Evolutionary conservation across 306 rosid genomes (phyloP), one percentile per base, ranked within the genome.

Genomic region (Prosopis cineraria): DNA sequence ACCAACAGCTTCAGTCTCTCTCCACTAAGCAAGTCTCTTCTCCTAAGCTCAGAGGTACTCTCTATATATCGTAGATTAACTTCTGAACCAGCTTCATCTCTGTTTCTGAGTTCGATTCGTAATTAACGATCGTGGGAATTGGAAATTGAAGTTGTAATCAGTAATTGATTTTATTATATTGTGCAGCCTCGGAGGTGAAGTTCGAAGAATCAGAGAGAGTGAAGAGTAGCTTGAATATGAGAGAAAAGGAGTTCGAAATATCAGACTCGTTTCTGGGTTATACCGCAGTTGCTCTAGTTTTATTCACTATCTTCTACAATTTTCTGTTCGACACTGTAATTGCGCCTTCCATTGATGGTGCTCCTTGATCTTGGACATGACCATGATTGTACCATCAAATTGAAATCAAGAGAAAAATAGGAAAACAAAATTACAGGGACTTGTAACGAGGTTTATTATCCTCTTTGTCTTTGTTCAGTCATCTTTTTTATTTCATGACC

Each of bases 271-370:
- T 85, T 79, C 87, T 94, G 25, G 67, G 81, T 36, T 72, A 69
- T 62, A 17, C 85, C 14, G 92, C 94, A 10, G 83, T 43, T 81
- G 85, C 74, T 73, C 83, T 90, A 20, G 75, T 94, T 74, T 82
- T 88, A 25, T 78, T 92, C 85, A 86, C 93, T 37, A 82, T 94
- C 52, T 85, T 94, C 19, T 94, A 94, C 80, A 89, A 94, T 73
- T 82, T 88, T 40, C 39, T 94, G 0, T 92, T 94, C 62, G 50
- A 74, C 68, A 56, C 85, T 62, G 89, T 94, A 37, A 87, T 94
- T 87, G 91, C 91, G 69, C 97, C 97, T 56, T 44, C 97, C 76
- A 74, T 92, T 9, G 98, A 94, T 89, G 84, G 74, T 45, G 75
- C 84, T 12, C 77, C 83, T 10, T 66, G n/a, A 58, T 13, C 60